Base-by-base conservation (phyloP, 371 early-diverging fungal species). In the Mortierella sp. region DNA sequence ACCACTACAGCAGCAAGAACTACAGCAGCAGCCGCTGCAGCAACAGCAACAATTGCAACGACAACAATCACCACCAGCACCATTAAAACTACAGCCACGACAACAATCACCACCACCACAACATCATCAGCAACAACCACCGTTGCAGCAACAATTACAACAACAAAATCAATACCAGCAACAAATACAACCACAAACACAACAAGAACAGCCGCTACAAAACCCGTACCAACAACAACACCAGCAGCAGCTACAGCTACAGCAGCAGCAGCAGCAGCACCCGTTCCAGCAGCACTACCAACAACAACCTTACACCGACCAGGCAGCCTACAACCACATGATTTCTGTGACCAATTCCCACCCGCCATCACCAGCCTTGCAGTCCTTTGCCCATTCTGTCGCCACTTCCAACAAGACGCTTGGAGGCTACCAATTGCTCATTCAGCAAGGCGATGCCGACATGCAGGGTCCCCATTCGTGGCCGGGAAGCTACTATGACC, bases 401-500 rank as follows among this genome's bases (percentile, higher is more conserved):
- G 2, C 68, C n/a, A n/a, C 55, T n/a, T n/a, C 63, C 38, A 34
- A 16, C 63, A 63, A 63, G 19, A 34, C 63, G 7, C 63, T 63
- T 13, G 63, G 63, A 63, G 63, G 63, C 21, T 63, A 63, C 34
- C 34, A 31, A 42, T 21, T 68, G 21, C 38, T 68, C 24, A 68
- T 68, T 24, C 68, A 68, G 68, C 68, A 68, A 42, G 42, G 68
- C 38, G 68, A 68, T 10, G 68, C 38, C 19, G 34, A 38, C 11
- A 68, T 24, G 21, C 68, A 68, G 21, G 68, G 68, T 7, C 68
- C 68, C 21, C 68, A 68, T 21, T 68, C 68, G 9, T 68, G 68
- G 68, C 34, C 68, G 0, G 68, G 68, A 68, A 68, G 68, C 44
- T 68, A 68, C 24, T 68, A 68, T 38, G 68, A 68, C 24, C 34